Conservation (phyloP, 1,284 basidiomycete species). For the Apiotrichum gamsii region DNA sequence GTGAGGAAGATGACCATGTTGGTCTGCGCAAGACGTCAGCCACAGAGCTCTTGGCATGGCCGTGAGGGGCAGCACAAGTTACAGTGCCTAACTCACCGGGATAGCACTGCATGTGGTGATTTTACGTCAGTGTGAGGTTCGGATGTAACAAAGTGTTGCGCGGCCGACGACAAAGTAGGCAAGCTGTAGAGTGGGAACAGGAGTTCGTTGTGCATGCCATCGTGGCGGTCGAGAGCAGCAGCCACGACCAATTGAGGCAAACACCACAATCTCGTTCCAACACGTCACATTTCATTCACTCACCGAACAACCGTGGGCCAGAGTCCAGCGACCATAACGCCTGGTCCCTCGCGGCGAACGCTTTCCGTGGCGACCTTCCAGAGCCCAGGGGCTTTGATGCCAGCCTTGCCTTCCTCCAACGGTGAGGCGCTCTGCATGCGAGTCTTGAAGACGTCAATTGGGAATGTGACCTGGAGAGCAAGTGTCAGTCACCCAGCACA, state of each 20-base stretch:
- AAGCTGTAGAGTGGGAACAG: too few species aligned
- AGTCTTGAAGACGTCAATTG: conserved; percentile 79
- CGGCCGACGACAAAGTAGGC: too few species aligned
- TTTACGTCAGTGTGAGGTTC: too few species aligned
- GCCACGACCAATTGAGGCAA: too few species aligned
- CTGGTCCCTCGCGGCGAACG: conserved; percentile 59
- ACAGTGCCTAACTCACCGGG: conserved; percentile 22
- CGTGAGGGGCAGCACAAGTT: background rate
- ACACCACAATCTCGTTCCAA: too few species aligned
- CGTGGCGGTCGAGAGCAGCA: too few species aligned
- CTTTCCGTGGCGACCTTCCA: conserved; percentile 49
- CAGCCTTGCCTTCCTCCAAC: conserved; percentile 52
- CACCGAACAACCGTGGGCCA: conserved; percentile 71
- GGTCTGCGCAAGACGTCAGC: conserved; percentile 26
- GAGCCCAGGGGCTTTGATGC: conserved; percentile 13
- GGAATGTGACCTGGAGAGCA: conserved; percentile 57
- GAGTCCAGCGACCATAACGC: conserved; percentile 68
- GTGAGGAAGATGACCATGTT: conserved; percentile 49
- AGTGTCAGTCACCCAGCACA: too few species aligned
- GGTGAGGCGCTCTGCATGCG: conserved; percentile 63
- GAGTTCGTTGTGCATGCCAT: too few species aligned
- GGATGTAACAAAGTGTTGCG: too few species aligned
- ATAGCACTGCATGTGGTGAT: conserved; percentile 34
- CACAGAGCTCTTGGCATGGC: too few species aligned
- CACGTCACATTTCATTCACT: conserved; percentile 31